Evolutionary conservation across 345 rosid species (phyloP).

Genomic region (Brassica rapa): DNA sequence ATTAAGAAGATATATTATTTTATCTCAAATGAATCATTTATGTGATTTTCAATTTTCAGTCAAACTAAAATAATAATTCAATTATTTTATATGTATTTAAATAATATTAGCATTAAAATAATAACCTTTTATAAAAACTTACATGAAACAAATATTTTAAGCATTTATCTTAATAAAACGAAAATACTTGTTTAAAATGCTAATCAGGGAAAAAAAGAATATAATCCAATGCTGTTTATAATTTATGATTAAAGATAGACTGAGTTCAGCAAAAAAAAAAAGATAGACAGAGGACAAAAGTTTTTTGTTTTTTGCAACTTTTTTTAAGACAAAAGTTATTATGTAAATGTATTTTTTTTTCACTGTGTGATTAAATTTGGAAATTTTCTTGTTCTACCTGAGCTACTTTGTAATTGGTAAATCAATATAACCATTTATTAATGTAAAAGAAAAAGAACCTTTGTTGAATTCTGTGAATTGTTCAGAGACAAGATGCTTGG

Average conservation of each 20-base stretch:
- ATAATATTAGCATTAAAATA: no score
- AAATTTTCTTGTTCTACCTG: background rate
- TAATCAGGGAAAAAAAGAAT: background rate
- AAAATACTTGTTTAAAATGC: background rate
- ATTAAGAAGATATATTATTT: background rate
- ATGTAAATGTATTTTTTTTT: background rate
- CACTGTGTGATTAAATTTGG: background rate
- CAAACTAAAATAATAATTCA: background rate
- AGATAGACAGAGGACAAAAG: no score
- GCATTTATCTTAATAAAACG: background rate
- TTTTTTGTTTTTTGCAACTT: no score
- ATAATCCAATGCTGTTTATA: background rate
- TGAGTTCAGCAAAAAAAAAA: no score
- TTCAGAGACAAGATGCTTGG: background rate
- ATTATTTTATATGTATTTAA: no score
- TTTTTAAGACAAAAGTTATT: background rate
- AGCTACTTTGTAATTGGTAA: background rate
- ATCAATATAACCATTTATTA: background rate
- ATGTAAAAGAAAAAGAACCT: no score
- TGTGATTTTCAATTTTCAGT: background rate
- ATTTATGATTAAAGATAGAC: background rate
- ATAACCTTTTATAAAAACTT: background rate
- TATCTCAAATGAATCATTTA: background rate
- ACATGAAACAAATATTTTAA: background rate
- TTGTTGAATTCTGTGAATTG: background rate